phyloP scores from a whole-genome alignment of 2,329 filamentous ascomycete species.

The Xylaria sp. region DNA sequence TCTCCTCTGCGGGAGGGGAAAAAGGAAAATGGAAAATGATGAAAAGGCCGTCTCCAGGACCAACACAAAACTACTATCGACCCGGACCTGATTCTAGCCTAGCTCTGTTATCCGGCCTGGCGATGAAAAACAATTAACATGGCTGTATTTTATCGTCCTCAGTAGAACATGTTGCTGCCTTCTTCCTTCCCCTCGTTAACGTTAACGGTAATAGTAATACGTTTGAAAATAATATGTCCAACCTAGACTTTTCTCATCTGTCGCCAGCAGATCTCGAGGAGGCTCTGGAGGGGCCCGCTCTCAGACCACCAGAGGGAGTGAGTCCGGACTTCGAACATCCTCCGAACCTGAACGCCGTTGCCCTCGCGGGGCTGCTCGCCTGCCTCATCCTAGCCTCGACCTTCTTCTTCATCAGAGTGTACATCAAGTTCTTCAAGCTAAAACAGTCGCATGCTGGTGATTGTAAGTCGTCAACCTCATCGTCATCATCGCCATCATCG shows the following conservation, averaged over 20 bases:
- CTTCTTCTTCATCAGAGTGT: background rate
- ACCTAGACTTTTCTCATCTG: slow-evolving; percentile 5
- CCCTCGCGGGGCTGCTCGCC: background rate
- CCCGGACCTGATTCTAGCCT: background rate
- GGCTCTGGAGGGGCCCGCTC: background rate
- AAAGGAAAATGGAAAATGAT: background rate
- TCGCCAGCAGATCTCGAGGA: slow-evolving; percentile 1
- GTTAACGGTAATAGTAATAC: background rate
- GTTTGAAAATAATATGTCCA: background rate
- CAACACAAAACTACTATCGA: background rate
- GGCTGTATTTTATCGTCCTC: background rate
- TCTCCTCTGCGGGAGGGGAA: background rate
- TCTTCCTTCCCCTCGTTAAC: background rate
- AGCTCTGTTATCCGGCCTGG: background rate
- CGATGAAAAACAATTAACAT: background rate
- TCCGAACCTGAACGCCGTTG: background rate
- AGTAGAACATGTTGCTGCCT: background rate
- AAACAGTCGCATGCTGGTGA: slow-evolving; percentile 3
- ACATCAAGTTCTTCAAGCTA: slow-evolving; percentile 2
- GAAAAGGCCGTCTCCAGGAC: background rate
- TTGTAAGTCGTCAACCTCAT: background rate
- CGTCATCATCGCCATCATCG: too few species aligned
- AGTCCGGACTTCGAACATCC: slow-evolving; percentile 4
- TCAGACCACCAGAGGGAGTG: slow-evolving; percentile 5
- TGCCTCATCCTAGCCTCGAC: background rate